Evolutionary conservation across 148 eudicot species (phyloP).

Genomic region (Agrostemma githago): DNA sequence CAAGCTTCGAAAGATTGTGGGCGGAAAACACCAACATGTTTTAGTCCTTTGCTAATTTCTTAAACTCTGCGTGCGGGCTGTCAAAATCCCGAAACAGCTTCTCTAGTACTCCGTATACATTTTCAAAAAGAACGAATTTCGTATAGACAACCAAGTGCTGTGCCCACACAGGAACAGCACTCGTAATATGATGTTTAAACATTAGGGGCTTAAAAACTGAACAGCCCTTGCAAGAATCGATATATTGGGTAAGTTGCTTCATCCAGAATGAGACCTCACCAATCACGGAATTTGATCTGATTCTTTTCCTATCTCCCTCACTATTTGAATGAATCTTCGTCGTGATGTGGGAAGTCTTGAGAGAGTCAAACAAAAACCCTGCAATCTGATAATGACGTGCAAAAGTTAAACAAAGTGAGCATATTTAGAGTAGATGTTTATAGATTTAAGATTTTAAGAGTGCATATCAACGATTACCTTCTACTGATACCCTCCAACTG

Average conservation of each 20-base stretch:
- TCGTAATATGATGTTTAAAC: background rate
- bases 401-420: background rate
- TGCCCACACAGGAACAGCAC: background rate
- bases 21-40: background rate
- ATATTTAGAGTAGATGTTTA: background rate
- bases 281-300: conserved; percentile 16
- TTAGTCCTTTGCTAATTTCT: background rate
- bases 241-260: background rate
- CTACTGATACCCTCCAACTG: conserved; percentile 33
- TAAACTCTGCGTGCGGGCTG: background rate
- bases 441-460: no score
- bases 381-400: conserved; percentile 19
- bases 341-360: conserved; percentile 34
- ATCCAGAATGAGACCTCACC: conserved; percentile 10
- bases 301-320: conserved; percentile 22
- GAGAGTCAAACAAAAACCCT: conserved; percentile 32
- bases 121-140: background rate
- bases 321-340: conserved; percentile 26
- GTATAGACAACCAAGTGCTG: background rate
- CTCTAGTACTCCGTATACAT: background rate
- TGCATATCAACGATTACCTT: conserved; percentile 14
- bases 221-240: conserved; percentile 2
- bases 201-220: background rate
- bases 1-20: no score
- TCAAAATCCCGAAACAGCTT: background rate